Conservation (phyloP, 331 rosid species). For the Prunus yedoensis region DNA sequence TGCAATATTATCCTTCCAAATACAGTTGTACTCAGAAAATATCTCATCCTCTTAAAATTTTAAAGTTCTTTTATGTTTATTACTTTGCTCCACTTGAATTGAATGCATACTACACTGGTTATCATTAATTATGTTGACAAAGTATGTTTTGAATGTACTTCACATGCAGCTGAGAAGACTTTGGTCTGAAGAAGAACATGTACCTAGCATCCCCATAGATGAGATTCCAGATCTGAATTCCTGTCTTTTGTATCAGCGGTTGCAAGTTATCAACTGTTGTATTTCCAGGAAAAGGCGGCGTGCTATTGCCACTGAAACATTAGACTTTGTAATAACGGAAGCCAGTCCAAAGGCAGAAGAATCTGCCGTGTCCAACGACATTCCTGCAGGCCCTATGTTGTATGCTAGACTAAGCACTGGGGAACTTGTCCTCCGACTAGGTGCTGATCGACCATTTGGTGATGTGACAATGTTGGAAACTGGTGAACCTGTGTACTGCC, state of each 20-base stretch:
- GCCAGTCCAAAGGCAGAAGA: slow-evolving; percentile 51
- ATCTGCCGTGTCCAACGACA: slow-evolving; percentile 22
- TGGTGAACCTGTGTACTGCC: slow-evolving; percentile 91
- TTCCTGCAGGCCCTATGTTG: slow-evolving; percentile 50
- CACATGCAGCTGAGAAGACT: slow-evolving; percentile 73
- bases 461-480: slow-evolving; percentile 87
- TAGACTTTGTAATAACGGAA: slow-evolving; percentile 67
- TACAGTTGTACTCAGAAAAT: background rate
- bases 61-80: background rate
- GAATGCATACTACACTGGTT: slow-evolving; percentile 15
- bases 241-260: slow-evolving; percentile 80
- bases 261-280: slow-evolving; percentile 94
- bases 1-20: slow-evolving; percentile 12
- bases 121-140: slow-evolving; percentile 15
- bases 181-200: slow-evolving; percentile 65
- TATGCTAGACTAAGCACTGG: slow-evolving; percentile 73
- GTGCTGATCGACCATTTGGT: slow-evolving; percentile 60
- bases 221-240: slow-evolving; percentile 86
- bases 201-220: slow-evolving; percentile 77
- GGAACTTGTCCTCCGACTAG: slow-evolving; percentile 84
- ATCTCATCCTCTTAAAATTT: slow-evolving; percentile 7
- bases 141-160: slow-evolving; percentile 18
- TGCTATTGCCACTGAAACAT: slow-evolving; percentile 61
- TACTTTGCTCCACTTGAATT: slow-evolving; percentile 10
- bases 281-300: slow-evolving; percentile 80